Evolutionary conservation across 768 basidiomycete genomes (phyloP), one percentile per base, ranked within the genome.

Genomic region (Atractiella rhizophila): DNA sequence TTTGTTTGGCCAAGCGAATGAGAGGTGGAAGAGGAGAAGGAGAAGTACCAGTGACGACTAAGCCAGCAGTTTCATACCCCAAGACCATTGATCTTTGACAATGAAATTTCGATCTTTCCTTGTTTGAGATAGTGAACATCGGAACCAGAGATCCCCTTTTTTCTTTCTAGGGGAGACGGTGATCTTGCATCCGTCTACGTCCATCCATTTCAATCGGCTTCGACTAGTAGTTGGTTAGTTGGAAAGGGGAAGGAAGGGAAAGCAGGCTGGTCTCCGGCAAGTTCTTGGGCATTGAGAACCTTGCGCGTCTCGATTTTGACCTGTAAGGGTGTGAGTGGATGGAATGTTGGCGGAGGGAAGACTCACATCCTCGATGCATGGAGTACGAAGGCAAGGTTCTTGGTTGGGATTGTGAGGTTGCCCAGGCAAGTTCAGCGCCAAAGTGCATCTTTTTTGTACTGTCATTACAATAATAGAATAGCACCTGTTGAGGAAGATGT

Each of bases 31-130:
- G n/a, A n/a, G n/a, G n/a, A n/a, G n/a, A n/a, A n/a, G n/a, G n/a
- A n/a, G n/a, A n/a, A n/a, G n/a, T n/a, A n/a, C n/a, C n/a, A n/a
- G n/a, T n/a, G n/a, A n/a, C n/a, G n/a, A n/a, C n/a, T n/a, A 82
- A 60, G 10, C 82, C 85, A 21, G 81, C 65, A 2, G 81, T 82
- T 62, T 96, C 88, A 54, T 96, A 86, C 16, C 88, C 88, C 32
- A 94, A 71, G 36, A 83, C 76, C 82, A 79, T 57, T 35, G 55
- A 38, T 67, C 67, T 43, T 73, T 61, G 45, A 88, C 77, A 37
- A 77, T 61, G 59, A 76, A 82, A 54, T 78, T 73, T 71, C 48
- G 35, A 51, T 45, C 30, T 71, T 67, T 16, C 80, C 80, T 44
- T 77, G 68, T n/a, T 67, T 65, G 27, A 76, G 63, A 57, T 74